A percentile compares a stretch with the other conserved stretches of the same genome.
These are phyloP conservation scores for Fraxinus platypoda DNA, from an alignment of 305 asterid species.

Conservation along the genomic window DNA sequence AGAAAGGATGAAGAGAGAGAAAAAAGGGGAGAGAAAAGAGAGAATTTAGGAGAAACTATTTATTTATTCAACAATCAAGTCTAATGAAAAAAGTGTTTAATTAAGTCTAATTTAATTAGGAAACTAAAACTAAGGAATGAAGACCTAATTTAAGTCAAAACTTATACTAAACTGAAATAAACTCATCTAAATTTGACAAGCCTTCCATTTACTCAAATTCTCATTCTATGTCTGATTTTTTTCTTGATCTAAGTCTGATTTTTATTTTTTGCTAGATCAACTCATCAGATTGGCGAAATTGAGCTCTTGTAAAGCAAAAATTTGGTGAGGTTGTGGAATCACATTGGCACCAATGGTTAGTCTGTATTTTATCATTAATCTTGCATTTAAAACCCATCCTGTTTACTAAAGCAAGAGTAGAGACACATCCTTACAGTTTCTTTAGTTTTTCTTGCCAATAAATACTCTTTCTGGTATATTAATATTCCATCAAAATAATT, in stretches of 20 bases:
- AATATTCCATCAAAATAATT: neutral
- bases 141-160: neutral
- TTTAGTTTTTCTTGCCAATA: too few species aligned
- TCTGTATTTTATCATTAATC: constrained; percentile 23
- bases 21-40: neutral
- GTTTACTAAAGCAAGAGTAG: constrained; percentile 10
- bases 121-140: neutral
- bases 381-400: constrained; percentile 20
- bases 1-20: neutral
- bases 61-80: neutral
- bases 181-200: neutral
- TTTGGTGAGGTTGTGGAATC: constrained; percentile 98
- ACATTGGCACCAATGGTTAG: constrained; percentile 85
- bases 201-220: neutral
- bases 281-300: constrained; percentile 96
- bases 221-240: constrained; percentile 5
- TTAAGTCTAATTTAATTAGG: neutral
- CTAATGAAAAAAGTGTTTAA: neutral
- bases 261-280: constrained; percentile 52
- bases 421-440: neutral
- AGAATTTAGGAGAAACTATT: neutral
- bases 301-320: constrained; percentile 84
- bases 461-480: neutral
- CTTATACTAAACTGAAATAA: neutral
- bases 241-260: neutral